phyloP scores from a whole-genome alignment of 345 rosid genomes.

The Heritiera littoralis region DNA sequence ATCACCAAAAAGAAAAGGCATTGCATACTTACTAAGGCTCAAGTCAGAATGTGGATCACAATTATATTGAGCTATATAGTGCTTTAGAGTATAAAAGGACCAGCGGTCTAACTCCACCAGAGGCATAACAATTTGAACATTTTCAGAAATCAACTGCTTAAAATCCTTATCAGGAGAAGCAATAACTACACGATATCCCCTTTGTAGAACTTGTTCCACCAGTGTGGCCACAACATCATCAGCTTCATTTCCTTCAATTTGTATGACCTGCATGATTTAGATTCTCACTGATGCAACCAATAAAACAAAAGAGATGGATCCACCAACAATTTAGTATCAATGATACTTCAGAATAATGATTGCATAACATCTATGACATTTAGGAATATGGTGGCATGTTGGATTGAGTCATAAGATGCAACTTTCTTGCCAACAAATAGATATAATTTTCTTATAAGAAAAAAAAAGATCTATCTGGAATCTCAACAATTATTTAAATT shows the following conservation, averaged over 20 bases:
- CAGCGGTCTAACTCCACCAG: slow-evolving; percentile 68
- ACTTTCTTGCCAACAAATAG: neutral
- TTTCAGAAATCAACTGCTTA: slow-evolving; percentile 87
- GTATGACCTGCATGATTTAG: slow-evolving; percentile 57
- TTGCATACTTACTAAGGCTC: slow-evolving; percentile 69
- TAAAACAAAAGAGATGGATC: neutral
- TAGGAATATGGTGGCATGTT: neutral
- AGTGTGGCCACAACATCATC: slow-evolving; percentile 88
- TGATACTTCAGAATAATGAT: neutral
- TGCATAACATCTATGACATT: neutral
- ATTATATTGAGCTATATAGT: slow-evolving; percentile 74
- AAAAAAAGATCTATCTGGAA: neutral
- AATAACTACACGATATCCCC: slow-evolving; percentile 64
- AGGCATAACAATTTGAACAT: slow-evolving; percentile 91
- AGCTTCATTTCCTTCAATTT: slow-evolving; percentile 79
- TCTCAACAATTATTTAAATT: slow-evolving; percentile 1
- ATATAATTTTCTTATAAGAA: too few species aligned
- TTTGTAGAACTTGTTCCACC: slow-evolving; percentile 61
- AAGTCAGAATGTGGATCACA: slow-evolving; percentile 83
- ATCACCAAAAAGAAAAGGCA: neutral
- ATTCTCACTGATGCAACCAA: slow-evolving; percentile 11
- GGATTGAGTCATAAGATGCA: slow-evolving; percentile 1
- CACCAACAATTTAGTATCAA: slow-evolving; percentile 1
- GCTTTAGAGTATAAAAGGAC: slow-evolving; percentile 88
- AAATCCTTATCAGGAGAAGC: slow-evolving; percentile 99